Evolutionary conservation across 202 grass and related monocot genomes (phyloP), one percentile per base, ranked within the genome.

Genomic region (Brachypodium distachyon): DNA sequence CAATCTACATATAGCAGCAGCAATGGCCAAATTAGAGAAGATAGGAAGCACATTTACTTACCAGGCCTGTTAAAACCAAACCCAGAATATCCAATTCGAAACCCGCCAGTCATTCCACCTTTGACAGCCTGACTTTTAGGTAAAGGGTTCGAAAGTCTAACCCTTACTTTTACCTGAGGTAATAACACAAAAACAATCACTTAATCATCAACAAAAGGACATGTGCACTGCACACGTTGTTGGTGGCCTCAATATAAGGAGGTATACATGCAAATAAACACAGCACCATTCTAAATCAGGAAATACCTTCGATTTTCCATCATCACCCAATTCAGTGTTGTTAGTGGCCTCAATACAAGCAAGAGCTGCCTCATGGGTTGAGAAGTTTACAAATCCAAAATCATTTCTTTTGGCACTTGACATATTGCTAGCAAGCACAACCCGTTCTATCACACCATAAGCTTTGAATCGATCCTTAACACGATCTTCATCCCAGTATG

Each of bases 351-450:
- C 85, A 78, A 83, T 72, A 61, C 85, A 87, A 31, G 74, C 50
- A 83, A 87, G 49, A 79, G 85, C 85, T 5, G 74, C 67, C 48
- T 83, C 80, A 55, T 87, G 85, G 17, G 68, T 83, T 12, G 74
- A 78, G 53, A 87, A 87, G 74, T 87, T 87, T 26, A 87, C 85
- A 83, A 87, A 87, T 61, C 85, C 85, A 74, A 87, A 87, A 78
- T 87, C 80, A 46, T 87, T 87, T 54, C 85, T 87, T 61, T 79
- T 87, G 48, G 80, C 85, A 79, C 79, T 87, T n/a, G 85, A 74
- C 85, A 87, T 87, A 60, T 87, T 87, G 49, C 85, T 73, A 79
- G 85, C 85, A 46, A 87, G 80, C 74, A 87, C 85, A 79, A 87
- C 85, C 18, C 80, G 73, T 52, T 87, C 79, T 74, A 87, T 87